Evolutionary conservation across 163 green algal species (phyloP).

Genomic region (Scenedesmus sp.): DNA sequence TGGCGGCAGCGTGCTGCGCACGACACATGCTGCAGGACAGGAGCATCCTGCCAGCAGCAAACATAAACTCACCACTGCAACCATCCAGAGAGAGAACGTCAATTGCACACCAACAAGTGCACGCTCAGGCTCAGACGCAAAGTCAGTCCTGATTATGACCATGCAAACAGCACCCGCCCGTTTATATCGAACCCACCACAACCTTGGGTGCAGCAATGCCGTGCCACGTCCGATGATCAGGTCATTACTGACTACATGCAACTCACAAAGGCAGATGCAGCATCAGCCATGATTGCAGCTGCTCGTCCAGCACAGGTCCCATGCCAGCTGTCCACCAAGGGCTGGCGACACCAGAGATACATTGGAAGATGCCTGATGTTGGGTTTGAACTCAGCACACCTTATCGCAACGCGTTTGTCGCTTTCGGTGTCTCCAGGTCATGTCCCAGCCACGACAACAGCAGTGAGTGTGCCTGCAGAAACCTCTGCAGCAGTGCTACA

Average conservation of each 20-base stretch:
- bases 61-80: neutral
- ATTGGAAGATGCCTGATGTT: too few species aligned
- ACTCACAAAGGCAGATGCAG: neutral
- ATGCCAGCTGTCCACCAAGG: neutral
- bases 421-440: too few species aligned
- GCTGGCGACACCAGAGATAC: neutral
- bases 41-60: neutral
- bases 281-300: neutral
- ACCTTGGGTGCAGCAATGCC: neutral
- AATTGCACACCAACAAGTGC: neutral
- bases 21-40: neutral
- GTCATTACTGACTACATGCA: neutral
- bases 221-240: neutral
- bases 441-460: too few species aligned
- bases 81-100: neutral
- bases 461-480: too few species aligned
- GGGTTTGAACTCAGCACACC: too few species aligned
- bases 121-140: neutral
- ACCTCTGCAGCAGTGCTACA: too few species aligned
- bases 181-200: neutral
- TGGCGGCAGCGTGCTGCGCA: neutral
- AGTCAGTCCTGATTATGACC: neutral
- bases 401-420: too few species aligned
- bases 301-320: neutral
- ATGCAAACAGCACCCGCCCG: neutral